Evolutionary conservation across 2,329 filamentous ascomycete species (phyloP), one percentile per base, ranked within the genome.

Genomic region (Stachybotrys elegans): DNA sequence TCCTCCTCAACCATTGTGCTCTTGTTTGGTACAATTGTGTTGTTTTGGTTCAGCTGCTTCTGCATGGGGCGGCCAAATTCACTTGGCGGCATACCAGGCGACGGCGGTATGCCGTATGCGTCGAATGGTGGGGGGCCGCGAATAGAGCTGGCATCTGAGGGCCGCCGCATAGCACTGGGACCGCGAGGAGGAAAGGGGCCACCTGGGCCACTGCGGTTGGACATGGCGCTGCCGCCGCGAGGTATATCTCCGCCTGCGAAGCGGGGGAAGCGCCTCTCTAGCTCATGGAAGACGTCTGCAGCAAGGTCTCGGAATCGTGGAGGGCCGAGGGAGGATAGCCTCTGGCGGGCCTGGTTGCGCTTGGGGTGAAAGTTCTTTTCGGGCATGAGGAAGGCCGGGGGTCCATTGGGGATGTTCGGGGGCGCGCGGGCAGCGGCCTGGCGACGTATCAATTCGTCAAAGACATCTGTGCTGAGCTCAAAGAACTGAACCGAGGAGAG

Each of bases 1-100:
- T 95, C 91, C 60, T 97, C 93, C 63, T 98, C 93, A 2, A 97
- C 82, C 84, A 97, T 91, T 1, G 88, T 96, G 57, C 92, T 95
- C 69, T 97, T 98, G 61, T 96, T 97, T 1, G 93, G 93, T 23
- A 97, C 86, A 57, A 97, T 95, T 0, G 90, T 97, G 60, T 95
- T 97, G 60, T 86, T 92, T 61, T 95, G 91, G 39, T 66, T 68
- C 52, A 95, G 90, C 29, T 90, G 90, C 61, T 94, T 95, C 14
- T 88, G 86, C 52, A 88, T 79, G 5, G 91, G 91, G 37, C 88
- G 78, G 34, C 85, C 84, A 51, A 82, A 86, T 42, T 86, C 82
- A 55, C 82, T 81, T 38, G 75, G 75, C 6, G 71, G 72, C 40
- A 79, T 50, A 42, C 75, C 73, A 7, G 81, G 81, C 11, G 81